Evolutionary conservation across 371 early-diverging fungal genomes (phyloP).

Genomic region (Mucor circinelloides): DNA sequence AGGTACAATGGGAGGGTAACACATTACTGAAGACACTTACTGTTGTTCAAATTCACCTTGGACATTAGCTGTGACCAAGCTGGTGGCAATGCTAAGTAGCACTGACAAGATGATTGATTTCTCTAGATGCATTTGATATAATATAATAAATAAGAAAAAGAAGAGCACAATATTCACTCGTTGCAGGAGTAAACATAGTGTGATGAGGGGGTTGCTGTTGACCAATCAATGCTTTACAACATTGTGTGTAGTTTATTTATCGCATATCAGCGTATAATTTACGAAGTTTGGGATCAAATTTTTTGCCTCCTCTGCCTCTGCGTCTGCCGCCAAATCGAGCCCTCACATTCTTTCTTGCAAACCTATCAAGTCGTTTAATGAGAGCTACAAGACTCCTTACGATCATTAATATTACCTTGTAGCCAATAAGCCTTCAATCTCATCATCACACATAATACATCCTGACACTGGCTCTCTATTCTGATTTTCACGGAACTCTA

Average conservation of each 20-base stretch:
- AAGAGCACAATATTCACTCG: background rate
- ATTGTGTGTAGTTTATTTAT: background rate
- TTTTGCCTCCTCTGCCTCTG: slow-evolving; percentile 18
- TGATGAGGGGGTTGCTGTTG: background rate
- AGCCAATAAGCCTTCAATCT: slow-evolving; percentile 41
- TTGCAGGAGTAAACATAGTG: background rate
- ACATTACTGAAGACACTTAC: background rate
- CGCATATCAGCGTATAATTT: slow-evolving; percentile 31
- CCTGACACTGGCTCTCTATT: slow-evolving; percentile 38
- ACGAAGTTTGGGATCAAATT: slow-evolving; percentile 21
- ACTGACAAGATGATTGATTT: background rate
- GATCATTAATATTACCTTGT: slow-evolving; percentile 28
- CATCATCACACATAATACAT: slow-evolving; percentile 56
- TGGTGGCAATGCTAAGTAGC: background rate
- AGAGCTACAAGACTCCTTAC: background rate
- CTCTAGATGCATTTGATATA: background rate
- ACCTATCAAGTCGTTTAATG: background rate
- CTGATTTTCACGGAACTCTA: slow-evolving; percentile 55
- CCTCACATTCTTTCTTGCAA: slow-evolving; percentile 23
- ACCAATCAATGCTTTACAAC: slow-evolving; percentile 5
- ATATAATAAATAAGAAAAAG: background rate
- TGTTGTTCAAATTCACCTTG: slow-evolving; percentile 12
- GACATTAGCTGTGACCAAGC: background rate
- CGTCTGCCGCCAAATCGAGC: slow-evolving; percentile 14
- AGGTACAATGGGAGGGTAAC: no score